Conservation (phyloP, 2,329 filamentous ascomycete species). For the Xylaria sp. region DNA sequence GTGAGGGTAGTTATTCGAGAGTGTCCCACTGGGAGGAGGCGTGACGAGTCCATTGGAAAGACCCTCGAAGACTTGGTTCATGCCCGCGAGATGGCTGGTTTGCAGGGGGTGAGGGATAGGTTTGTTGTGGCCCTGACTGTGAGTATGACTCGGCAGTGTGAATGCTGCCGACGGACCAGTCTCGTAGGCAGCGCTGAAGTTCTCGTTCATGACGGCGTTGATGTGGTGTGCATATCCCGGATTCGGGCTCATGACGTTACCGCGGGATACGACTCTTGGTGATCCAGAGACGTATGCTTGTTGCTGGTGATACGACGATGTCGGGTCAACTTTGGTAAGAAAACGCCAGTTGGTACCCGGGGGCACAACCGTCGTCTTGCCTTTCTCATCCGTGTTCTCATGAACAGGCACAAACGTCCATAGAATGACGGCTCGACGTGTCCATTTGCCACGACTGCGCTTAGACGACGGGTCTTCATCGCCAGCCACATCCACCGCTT, state of each 20-base stretch:
- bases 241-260: slow-evolving; percentile 50
- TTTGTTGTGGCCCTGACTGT: slow-evolving; percentile 14
- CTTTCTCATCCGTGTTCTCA: slow-evolving; percentile 40
- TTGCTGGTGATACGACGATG: slow-evolving; percentile 54
- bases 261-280: slow-evolving; percentile 35
- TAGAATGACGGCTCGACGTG: slow-evolving; percentile 54
- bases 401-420: slow-evolving; percentile 58
- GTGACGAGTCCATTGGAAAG: slow-evolving; percentile 49
- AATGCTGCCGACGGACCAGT: slow-evolving; percentile 22
- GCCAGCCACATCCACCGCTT: slow-evolving; percentile 5
- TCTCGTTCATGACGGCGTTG: slow-evolving; percentile 53
- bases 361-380: slow-evolving; percentile 43
- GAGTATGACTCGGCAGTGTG: slow-evolving; percentile 21
- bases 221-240: slow-evolving; percentile 48
- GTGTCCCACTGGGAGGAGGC: slow-evolving; percentile 49
- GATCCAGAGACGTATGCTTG: slow-evolving; percentile 35
- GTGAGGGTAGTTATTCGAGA: slow-evolving; percentile 42
- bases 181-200: slow-evolving; percentile 47
- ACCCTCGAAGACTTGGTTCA: slow-evolving; percentile 42
- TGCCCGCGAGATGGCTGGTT: slow-evolving; percentile 19
- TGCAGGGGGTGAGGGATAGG: slow-evolving; percentile 16
- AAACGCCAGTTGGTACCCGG: slow-evolving; percentile 57
- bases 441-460: slow-evolving; percentile 38
- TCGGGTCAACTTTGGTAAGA: slow-evolving; percentile 55
- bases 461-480: slow-evolving; percentile 10